These are phyloP conservation scores for Plasmodium cynomolgi DNA, from an alignment of 169 alveolate genomes.

Conservation along the genomic window DNA sequence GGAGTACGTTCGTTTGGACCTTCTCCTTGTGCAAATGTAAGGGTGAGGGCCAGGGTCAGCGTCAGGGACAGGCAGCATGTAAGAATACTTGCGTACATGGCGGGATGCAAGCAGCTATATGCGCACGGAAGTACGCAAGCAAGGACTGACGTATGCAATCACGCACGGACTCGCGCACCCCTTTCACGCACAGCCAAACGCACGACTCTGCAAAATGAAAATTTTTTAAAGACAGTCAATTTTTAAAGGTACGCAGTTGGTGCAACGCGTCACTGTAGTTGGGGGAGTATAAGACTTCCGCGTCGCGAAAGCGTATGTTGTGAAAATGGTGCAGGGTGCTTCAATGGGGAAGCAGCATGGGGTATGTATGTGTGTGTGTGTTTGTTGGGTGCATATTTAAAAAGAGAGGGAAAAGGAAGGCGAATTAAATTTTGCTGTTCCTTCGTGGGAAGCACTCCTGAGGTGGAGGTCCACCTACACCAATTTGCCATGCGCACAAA, in stretches of 20 bases:
- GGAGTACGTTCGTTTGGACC: background rate
- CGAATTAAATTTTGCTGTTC: background rate
- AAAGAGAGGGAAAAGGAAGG: background rate
- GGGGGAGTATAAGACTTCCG: background rate
- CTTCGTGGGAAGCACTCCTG: background rate
- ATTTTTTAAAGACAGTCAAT: background rate
- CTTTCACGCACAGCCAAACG: background rate
- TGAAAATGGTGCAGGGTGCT: background rate
- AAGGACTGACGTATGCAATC: background rate
- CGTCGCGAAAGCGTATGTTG: background rate
- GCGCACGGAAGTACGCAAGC: background rate
- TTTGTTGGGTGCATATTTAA: background rate
- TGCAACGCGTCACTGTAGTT: background rate
- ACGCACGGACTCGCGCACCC: background rate
- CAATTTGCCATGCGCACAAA: too few species aligned
- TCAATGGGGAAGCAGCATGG: background rate
- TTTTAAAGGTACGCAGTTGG: conserved; percentile 16
- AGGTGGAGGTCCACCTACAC: too few species aligned
- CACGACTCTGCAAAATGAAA: background rate
- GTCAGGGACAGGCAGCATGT: background rate
- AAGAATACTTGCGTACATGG: background rate
- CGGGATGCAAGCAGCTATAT: background rate
- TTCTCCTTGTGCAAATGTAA: background rate
- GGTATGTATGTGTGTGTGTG: background rate
- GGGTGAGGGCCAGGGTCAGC: background rate